Evolutionary conservation across 176 grass and related monocot species (phyloP).

Genomic region (Urochloa ruziziensis): DNA sequence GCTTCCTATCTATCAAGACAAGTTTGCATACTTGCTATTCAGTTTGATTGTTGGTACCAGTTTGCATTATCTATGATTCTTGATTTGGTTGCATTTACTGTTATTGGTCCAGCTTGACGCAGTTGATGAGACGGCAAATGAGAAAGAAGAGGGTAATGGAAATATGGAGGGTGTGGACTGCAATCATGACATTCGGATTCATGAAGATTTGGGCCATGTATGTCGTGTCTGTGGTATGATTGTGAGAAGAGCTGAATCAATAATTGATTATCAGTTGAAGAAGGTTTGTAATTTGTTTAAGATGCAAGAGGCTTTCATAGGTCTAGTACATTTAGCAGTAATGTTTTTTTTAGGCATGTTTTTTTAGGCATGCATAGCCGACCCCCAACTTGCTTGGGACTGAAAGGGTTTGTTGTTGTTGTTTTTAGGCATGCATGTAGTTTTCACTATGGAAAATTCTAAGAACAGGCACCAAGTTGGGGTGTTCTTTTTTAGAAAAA

Average conservation of each 20-base stretch:
- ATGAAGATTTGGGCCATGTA: slow-evolving; percentile 89
- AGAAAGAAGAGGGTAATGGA: slow-evolving; percentile 50
- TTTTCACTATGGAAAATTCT: background rate
- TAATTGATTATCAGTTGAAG: slow-evolving; percentile 92
- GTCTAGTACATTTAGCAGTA: background rate
- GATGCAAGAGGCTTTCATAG: slow-evolving; percentile 1
- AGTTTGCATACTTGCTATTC: slow-evolving; percentile 20
- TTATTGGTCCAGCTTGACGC: slow-evolving; percentile 49
- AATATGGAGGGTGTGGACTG: slow-evolving; percentile 53
- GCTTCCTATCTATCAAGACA: background rate
- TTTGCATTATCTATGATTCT: slow-evolving; percentile 14
- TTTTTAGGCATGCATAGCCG: too few relatives aligned
- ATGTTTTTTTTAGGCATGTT: too few relatives aligned
- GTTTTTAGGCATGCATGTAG: slow-evolving; percentile 15
- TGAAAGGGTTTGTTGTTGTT: too few relatives aligned
- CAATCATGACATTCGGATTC: slow-evolving; percentile 66
- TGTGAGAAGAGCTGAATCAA: slow-evolving; percentile 87
- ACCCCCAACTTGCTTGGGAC: too few relatives aligned
- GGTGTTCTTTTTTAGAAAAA: background rate
- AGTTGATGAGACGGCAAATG: slow-evolving; percentile 37
- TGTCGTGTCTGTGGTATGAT: slow-evolving; percentile 79
- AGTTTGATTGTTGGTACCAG: slow-evolving; percentile 19
- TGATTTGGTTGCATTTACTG: slow-evolving; percentile 13
- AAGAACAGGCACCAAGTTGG: background rate
- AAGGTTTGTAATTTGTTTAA: slow-evolving; percentile 59